Conservation (phyloP, 495 filamentous ascomycete genomes). For the Penicillium psychrofluorescens region DNA sequence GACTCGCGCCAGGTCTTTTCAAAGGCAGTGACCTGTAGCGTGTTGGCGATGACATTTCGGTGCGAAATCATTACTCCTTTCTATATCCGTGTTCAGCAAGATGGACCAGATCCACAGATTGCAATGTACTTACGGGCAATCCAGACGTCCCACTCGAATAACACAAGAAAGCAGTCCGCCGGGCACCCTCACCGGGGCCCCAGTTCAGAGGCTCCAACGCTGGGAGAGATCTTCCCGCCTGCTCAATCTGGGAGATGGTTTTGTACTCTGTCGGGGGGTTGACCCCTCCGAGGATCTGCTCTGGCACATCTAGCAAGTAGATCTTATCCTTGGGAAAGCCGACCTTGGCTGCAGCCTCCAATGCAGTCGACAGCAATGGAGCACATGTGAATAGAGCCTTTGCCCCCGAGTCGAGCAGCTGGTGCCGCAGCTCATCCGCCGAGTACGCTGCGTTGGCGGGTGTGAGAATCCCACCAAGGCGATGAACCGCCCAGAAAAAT, state of each 20-base stretch:
- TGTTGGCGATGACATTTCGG: slow-evolving; percentile 80
- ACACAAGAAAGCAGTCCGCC: slow-evolving; percentile 76
- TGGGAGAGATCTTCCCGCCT: slow-evolving; percentile 54
- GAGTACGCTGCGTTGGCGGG: slow-evolving; percentile 84
- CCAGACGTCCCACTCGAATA: slow-evolving; percentile 88
- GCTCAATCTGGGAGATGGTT: slow-evolving; percentile 62
- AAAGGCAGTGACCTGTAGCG: slow-evolving; percentile 52
- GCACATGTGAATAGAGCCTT: slow-evolving; percentile 75
- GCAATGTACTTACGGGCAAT: slow-evolving; percentile 54
- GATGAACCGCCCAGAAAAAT: slow-evolving; percentile 68
- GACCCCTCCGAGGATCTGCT: slow-evolving; percentile 38
- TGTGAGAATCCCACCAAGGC: slow-evolving; percentile 65
- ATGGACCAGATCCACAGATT: not conserved
- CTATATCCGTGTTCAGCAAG: slow-evolving; percentile 26
- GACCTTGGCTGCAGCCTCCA: slow-evolving; percentile 59
- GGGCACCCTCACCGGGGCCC: slow-evolving; percentile 66
- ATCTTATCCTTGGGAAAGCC: slow-evolving; percentile 66
- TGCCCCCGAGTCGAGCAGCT: slow-evolving; percentile 67
- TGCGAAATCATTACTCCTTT: slow-evolving; percentile 96
- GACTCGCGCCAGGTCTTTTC: slow-evolving; percentile 43
- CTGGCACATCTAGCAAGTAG: slow-evolving; percentile 66
- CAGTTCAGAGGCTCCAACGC: slow-evolving; percentile 60
- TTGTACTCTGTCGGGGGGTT: slow-evolving; percentile 50
- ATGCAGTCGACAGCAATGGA: slow-evolving; percentile 61
- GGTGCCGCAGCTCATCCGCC: slow-evolving; percentile 66